phyloP scores from a whole-genome alignment of 2,329 filamentous ascomycete species.

The Cryoendolithus antarcticus region DNA sequence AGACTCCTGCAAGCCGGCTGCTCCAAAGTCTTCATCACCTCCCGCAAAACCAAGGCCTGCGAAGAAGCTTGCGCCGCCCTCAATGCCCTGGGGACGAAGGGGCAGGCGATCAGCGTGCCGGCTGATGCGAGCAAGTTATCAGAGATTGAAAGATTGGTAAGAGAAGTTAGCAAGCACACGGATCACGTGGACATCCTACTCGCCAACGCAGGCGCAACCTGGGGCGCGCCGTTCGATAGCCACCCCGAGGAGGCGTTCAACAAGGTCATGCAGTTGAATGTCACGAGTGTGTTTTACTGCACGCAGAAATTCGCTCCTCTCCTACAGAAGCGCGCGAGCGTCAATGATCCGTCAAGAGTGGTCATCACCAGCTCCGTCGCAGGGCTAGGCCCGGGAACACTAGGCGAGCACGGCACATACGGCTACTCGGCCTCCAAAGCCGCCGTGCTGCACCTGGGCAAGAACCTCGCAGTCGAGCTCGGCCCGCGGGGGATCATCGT shows the following conservation, averaged over 20 bases:
- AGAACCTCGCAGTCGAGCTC: conserved; percentile 73
- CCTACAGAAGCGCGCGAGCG: conserved; percentile 48
- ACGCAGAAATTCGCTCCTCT: conserved; percentile 50
- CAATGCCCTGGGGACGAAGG: conserved; percentile 64
- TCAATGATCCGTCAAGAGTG: conserved; percentile 62
- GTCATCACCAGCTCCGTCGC: conserved; percentile 77
- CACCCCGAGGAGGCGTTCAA: conserved; percentile 71
- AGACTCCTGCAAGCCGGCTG: conserved; percentile 74
- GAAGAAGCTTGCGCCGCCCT: conserved; percentile 64
- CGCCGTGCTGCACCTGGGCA: conserved; percentile 69
- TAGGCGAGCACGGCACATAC: conserved; percentile 63
- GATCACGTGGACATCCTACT: conserved; percentile 77
- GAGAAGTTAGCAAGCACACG: conserved; percentile 61
- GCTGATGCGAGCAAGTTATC: conserved; percentile 63
- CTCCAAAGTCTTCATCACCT: conserved; percentile 84
- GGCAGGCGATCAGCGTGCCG: conserved; percentile 63
- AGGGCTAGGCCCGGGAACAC: conserved; percentile 59
- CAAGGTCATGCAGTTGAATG: conserved; percentile 89
- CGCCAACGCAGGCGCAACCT: conserved; percentile 86
- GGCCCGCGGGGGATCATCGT: conserved; percentile 70
- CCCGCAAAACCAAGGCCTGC: conserved; percentile 75
- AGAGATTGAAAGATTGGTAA: conserved; percentile 63
- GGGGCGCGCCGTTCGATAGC: conserved; percentile 73
- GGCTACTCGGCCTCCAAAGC: conserved; percentile 88
- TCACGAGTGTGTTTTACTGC: conserved; percentile 80